Base-by-base conservation (phyloP, 2,329 filamentous ascomycete genomes). In the Blumeria graminis region DNA sequence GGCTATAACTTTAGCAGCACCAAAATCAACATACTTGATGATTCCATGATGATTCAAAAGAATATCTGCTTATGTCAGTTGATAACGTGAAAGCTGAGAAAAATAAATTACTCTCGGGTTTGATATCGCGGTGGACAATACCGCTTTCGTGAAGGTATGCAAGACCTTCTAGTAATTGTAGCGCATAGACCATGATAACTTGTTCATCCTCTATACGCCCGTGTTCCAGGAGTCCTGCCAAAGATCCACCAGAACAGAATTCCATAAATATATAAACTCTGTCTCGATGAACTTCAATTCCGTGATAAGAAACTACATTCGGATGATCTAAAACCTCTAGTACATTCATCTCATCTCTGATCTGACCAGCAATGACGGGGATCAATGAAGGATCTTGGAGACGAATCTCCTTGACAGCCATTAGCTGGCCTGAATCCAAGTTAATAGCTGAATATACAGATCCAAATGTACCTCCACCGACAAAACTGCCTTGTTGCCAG, bases 211-310 rank as follows among this genome's bases (percentile, higher is more conserved):
- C 92, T 60, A 98, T 95, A 43, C 92, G 84, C 11, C 92, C 92
- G 65, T 98, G 90, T 68, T 98, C 92, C 45, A 98, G 74, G 55
- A 98, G 72, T 55, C 79, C 84, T 45, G 92, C 89, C 53, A 98
- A 74, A 14, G 90, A 96, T 18, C 92, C 92, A 55, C 92, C 90
- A 4, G 88, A 93, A 69, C 92, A 98, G 69, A 94, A 96, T 69
- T 98, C 92, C 92, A 98, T 98, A 68, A 98, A 98, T 62, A 98
- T 95, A 69, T 96, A 98, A n/a, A 98, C 92, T 66, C 94, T 92
- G 73, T 98, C 92, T 60, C 92, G 80, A 69, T 98, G 92, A 2
- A 95, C 92, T 69, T 98, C 92, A 65, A 98, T 96, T 58, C 92
- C 92, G 66, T 92, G 92, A 70, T 98, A 98, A 9, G 88, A 90